Percentiles rank a stretch among this genome's conserved stretches.
Conservation (phyloP, 306 rosid species). For the Quercus cerris region DNA sequence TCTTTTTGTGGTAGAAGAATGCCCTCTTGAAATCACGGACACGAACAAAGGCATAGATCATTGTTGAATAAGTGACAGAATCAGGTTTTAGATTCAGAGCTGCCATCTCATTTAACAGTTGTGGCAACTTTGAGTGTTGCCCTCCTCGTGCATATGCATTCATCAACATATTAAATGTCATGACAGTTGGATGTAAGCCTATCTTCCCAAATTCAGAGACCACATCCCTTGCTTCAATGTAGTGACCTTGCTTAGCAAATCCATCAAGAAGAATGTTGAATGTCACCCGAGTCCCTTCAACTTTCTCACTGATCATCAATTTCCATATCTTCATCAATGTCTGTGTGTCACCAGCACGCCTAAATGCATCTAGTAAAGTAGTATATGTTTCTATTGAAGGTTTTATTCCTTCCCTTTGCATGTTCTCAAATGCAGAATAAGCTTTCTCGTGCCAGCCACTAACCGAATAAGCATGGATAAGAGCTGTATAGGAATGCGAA, state of each 20-base stretch:
- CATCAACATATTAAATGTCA: constrained; percentile 85
- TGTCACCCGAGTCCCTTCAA: constrained; percentile 60
- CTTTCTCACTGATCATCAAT: constrained; percentile 58
- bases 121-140: constrained; percentile 67
- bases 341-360: constrained; percentile 74
- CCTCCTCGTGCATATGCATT: constrained; percentile 94
- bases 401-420: constrained; percentile 60
- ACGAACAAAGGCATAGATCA: constrained; percentile 74
- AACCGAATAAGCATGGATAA: constrained; percentile 80
- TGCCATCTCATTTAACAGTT: constrained; percentile 76
- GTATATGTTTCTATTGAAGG: constrained; percentile 91
- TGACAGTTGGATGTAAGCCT: constrained; percentile 70
- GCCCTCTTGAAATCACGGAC: constrained; percentile 73
- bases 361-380: constrained; percentile 71
- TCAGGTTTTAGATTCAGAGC: constrained; percentile 69
- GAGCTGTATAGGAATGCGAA: constrained; percentile 77
- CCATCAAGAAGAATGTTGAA: constrained; percentile 83
- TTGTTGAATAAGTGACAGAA: constrained; percentile 74
- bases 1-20: constrained; percentile 69
- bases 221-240: constrained; percentile 74
- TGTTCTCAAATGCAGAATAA: constrained; percentile 61
- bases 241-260: constrained; percentile 87
- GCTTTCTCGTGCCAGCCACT: constrained; percentile 91
- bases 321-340: constrained; percentile 84
- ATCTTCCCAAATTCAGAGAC: constrained; percentile 69